Conservation (phyloP, 352 stramenopile genomes). For the Globisporangium middletonii region DNA sequence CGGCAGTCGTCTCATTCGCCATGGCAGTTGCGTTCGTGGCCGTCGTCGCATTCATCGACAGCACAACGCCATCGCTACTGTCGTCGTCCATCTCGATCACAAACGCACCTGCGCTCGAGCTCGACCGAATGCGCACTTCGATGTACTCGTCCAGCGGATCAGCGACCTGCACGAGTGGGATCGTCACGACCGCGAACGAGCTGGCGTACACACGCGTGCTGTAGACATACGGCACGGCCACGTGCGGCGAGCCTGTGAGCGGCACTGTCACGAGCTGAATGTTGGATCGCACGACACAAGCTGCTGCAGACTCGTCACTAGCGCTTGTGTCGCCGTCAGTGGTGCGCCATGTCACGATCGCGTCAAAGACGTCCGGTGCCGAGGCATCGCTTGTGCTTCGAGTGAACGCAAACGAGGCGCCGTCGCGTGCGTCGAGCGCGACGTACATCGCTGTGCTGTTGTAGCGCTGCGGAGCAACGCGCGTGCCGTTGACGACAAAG, state of each 20-base stretch:
- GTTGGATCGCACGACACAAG: conserved; percentile 14
- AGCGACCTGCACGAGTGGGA: conserved; percentile 16
- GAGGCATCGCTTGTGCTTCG: neutral
- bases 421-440: neutral
- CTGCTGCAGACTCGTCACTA: neutral
- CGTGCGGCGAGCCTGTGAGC: neutral
- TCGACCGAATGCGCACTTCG: conserved; percentile 8
- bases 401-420: neutral
- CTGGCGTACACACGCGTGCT: conserved; percentile 20
- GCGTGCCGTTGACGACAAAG: conserved; percentile 6
- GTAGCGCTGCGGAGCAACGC: conserved; percentile 1
- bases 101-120: conserved; percentile 7
- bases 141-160: conserved; percentile 3
- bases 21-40: neutral
- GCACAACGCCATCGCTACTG: neutral
- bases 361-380: conserved; percentile 6
- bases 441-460: conserved; percentile 11
- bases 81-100: conserved; percentile 1
- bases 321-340: no score
- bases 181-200: conserved; percentile 12
- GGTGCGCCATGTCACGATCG: conserved; percentile 11
- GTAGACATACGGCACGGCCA: conserved; percentile 17
- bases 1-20: neutral
- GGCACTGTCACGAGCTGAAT: conserved; percentile 14
- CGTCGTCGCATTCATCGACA: neutral